These are phyloP conservation scores for Rosa rugosa DNA, from an alignment of 306 rosid genomes.

Conservation along the genomic window DNA sequence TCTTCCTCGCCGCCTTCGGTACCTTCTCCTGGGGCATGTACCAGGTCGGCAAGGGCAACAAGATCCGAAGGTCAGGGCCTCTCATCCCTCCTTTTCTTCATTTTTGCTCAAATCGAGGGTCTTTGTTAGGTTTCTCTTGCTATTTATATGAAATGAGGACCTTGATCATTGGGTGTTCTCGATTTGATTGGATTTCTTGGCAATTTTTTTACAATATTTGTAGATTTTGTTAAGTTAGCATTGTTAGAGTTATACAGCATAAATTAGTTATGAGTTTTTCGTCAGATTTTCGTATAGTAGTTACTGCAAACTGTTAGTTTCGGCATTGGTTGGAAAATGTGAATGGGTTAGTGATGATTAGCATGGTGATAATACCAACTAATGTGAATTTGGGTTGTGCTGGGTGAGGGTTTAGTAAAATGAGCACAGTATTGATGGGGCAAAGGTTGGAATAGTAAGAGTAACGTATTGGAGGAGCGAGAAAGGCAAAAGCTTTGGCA, in stretches of 20 bases:
- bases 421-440: not conserved
- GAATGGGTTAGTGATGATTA: not conserved
- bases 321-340: no score
- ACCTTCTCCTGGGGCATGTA: constrained; percentile 98
- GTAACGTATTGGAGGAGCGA: not conserved
- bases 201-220: no score
- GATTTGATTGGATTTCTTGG: no score
- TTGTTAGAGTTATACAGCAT: no score
- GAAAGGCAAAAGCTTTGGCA: not conserved
- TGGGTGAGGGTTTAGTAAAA: not conserved
- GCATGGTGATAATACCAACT: not conserved
- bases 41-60: constrained; percentile 95
- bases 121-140: no score
- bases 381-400: not conserved
- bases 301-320: no score
- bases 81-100: not conserved
- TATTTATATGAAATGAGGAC: no score
- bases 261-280: no score
- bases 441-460: not conserved
- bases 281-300: no score
- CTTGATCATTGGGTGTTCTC: no score
- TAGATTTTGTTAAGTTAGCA: no score
- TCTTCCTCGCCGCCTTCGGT: constrained; percentile 74
- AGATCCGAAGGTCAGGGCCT: constrained; percentile 72
- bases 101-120: not conserved